phyloP scores from a whole-genome alignment of 208 protist species.

The Wallacemonas collosoma region DNA sequence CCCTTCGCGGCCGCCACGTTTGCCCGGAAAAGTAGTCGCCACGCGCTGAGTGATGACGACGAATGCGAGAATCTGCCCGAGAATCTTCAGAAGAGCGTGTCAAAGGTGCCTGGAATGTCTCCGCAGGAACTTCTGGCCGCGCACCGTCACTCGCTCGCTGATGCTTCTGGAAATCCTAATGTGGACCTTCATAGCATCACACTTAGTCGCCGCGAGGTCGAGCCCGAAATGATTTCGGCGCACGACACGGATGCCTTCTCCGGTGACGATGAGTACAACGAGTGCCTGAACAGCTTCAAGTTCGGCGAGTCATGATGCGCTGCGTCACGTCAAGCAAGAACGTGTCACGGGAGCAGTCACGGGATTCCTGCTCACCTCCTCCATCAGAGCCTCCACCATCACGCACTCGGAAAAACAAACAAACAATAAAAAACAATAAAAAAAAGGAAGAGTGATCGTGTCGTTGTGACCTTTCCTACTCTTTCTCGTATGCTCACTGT shows the following conservation, averaged over 20 bases:
- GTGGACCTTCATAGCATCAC: slow-evolving; percentile 71
- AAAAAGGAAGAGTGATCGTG: not conserved
- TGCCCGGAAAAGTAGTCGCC: slow-evolving; percentile 24
- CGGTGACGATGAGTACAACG: slow-evolving; percentile 40
- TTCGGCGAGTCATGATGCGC: slow-evolving; percentile 26
- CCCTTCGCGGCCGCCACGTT: slow-evolving; percentile 56
- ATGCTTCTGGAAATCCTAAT: slow-evolving; percentile 35
- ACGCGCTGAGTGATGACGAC: slow-evolving; percentile 9
- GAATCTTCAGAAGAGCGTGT: slow-evolving; percentile 44
- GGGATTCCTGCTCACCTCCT: too few relatives aligned
- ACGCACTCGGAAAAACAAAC: too few relatives aligned
- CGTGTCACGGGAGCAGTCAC: too few relatives aligned
- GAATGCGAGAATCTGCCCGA: slow-evolving; percentile 42
- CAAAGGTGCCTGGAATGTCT: slow-evolving; percentile 67
- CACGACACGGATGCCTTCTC: slow-evolving; percentile 6
- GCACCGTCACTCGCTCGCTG: slow-evolving; percentile 55
- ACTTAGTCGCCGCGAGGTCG: slow-evolving; percentile 70
- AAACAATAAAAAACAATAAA: not conserved
- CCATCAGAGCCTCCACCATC: too few relatives aligned
- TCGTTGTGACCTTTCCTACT: not conserved
- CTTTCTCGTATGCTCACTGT: too few relatives aligned
- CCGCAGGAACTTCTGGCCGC: slow-evolving; percentile 57
- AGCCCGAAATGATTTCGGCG: slow-evolving; percentile 33
- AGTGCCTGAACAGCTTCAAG: slow-evolving; percentile 47
- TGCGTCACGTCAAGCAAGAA: not conserved